Evolutionary conservation across 1,284 basidiomycete species (phyloP), one percentile per base, ranked within the genome.

Genomic region (Irpex sp.): DNA sequence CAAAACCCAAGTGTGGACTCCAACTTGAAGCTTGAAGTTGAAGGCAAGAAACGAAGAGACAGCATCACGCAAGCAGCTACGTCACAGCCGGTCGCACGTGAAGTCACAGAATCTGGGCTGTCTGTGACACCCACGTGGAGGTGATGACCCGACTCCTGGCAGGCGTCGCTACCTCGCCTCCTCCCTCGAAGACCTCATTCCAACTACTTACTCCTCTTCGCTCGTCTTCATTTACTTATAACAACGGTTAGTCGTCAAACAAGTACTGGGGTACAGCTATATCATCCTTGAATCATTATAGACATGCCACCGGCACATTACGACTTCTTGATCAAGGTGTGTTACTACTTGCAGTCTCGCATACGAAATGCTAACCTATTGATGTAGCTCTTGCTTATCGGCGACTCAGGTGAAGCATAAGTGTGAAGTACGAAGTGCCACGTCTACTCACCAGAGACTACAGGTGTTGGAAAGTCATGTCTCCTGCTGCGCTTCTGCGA

Each of bases 381-480:
- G 43, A 3, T 19, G 7, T 59, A 95, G 91, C 91, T 98, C 68
- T 86, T 98, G 63, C 91, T 97, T 75, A 97, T 98, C 75, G 95
- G 95, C 66, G 95, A 98, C 80, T 97, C 95, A 71, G 95, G 95
- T 95, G 63, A 69, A 54, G 5, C 19, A 77, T 71, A 59, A 21
- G 54, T 15, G 31, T 1, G 35, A 19, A 35, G 21, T 63, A 63
- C 33, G 35, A 33, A 51, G 59, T 9, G 56, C 26, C n/a, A 54
- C 43, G 33, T 56, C 51, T 26, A 36, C 33, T 46, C 50, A 61
- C 47, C 47, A 36, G 15, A 31, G 26, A 39, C 47, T 57, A 17
- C 67, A 95, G 94, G 94, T 79, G 94, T 99, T 70, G 97, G 97
- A 69, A 99, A 99, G 82, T 99, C 97, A 58, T 99, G 97, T 83